Percentiles rank a stretch among this genome's conserved stretches.
These are phyloP conservation scores for Cicer yamashitae DNA, from an alignment of 306 rosid genomes.

Conservation along the genomic window DNA sequence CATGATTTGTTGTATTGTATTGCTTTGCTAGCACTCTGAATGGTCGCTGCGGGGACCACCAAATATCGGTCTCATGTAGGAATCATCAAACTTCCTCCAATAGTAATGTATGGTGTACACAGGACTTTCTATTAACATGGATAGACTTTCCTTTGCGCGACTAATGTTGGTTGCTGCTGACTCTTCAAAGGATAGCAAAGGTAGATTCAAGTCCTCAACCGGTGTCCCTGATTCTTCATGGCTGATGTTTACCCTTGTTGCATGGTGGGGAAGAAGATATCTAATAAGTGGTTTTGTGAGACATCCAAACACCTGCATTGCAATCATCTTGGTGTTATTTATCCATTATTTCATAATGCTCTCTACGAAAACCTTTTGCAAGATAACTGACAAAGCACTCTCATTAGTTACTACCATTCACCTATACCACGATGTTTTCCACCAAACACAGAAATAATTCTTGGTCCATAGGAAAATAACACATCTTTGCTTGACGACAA, in stretches of 20 bases:
- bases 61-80: slow-evolving; percentile 90
- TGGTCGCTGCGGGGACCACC: slow-evolving; percentile 64
- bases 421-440: no score
- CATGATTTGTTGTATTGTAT: neutral
- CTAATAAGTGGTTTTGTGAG: slow-evolving; percentile 77
- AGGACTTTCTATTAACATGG: slow-evolving; percentile 82
- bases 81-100: slow-evolving; percentile 88
- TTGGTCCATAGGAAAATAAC: neutral
- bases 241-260: slow-evolving; percentile 21
- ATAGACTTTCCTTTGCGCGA: slow-evolving; percentile 78
- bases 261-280: slow-evolving; percentile 62
- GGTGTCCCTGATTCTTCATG: slow-evolving; percentile 45
- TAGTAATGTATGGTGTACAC: slow-evolving; percentile 72
- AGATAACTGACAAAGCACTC: no score
- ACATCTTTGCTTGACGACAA: slow-evolving; percentile 3
- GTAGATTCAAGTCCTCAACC: slow-evolving; percentile 62
- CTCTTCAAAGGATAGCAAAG: slow-evolving; percentile 73
- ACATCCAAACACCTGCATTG: slow-evolving; percentile 84
- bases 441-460: no score
- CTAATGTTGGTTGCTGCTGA: slow-evolving; percentile 66
- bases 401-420: no score
- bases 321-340: slow-evolving; percentile 16
- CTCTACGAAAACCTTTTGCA: no score
- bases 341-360: no score
- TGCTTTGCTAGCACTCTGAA: slow-evolving; percentile 46